Evolutionary conservation across 306 rosid genomes (phyloP).

Genomic region (Lotus japonicus): DNA sequence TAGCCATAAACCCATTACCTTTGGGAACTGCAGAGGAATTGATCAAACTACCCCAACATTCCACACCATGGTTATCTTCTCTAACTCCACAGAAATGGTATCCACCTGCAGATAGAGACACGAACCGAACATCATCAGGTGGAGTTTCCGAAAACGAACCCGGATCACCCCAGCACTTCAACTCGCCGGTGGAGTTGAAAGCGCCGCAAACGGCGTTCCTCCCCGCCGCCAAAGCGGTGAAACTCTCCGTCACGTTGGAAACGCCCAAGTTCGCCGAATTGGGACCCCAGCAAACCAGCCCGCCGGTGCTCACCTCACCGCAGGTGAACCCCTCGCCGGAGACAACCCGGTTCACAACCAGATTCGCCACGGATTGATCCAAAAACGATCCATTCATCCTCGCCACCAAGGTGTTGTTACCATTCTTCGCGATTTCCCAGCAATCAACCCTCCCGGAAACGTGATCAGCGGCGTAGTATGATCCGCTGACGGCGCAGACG

Average conservation of each 20-base stretch:
- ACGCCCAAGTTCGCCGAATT: slow-evolving; percentile 35
- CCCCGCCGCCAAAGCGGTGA: slow-evolving; percentile 51
- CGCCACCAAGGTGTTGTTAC: slow-evolving; percentile 35
- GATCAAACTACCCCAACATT: slow-evolving; percentile 76
- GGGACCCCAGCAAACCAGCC: slow-evolving; percentile 86
- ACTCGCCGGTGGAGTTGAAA: slow-evolving; percentile 37
- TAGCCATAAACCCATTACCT: slow-evolving; percentile 61
- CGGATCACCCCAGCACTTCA: slow-evolving; percentile 72
- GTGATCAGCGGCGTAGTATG: slow-evolving; percentile 54
- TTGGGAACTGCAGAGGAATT: slow-evolving; percentile 58
- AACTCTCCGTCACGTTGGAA: slow-evolving; percentile 41
- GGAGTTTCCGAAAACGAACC: slow-evolving; percentile 34
- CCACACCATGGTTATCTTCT: slow-evolving; percentile 62
- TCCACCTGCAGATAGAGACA: slow-evolving; percentile 58
- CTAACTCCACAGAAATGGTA: slow-evolving; percentile 72
- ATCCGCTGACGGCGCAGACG: slow-evolving; percentile 80
- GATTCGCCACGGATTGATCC: slow-evolving; percentile 35
- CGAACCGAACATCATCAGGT: slow-evolving; percentile 16
- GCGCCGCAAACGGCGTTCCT: slow-evolving; percentile 61
- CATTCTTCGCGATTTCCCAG: slow-evolving; percentile 51
- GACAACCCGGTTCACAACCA: slow-evolving; percentile 44
- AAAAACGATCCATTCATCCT: slow-evolving; percentile 34
- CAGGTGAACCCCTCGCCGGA: slow-evolving; percentile 87
- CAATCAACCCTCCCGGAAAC: slow-evolving; percentile 69
- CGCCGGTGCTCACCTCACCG: slow-evolving; percentile 57